These are phyloP conservation scores for Arthromyces matolae DNA, from an alignment of 768 basidiomycete genomes.

Conservation along the genomic window DNA sequence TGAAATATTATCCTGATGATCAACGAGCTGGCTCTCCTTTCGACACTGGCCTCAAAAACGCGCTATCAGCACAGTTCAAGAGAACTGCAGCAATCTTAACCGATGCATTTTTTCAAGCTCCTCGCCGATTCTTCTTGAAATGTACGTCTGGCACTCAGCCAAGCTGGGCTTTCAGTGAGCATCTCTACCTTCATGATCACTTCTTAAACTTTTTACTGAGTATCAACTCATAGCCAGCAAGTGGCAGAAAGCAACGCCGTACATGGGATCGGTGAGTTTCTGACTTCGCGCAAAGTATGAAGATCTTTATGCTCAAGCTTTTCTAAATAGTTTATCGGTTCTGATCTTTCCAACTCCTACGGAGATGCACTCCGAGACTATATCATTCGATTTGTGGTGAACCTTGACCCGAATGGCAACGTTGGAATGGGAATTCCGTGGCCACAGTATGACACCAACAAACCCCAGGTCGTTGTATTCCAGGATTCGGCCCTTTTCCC, in stretches of 20 bases:
- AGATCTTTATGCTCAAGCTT: neutral
- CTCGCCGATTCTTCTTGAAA: slow-evolving; percentile 44
- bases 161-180: slow-evolving; percentile 39
- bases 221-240: slow-evolving; percentile 34
- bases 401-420: slow-evolving; percentile 40
- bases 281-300: neutral
- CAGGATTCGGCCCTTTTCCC: too few species aligned
- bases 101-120: slow-evolving; percentile 46
- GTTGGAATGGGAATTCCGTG: slow-evolving; percentile 28
- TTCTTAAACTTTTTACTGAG: neutral
- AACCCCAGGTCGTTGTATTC: neutral
- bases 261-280: slow-evolving; percentile 39
- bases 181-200: too few species aligned
- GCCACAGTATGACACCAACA: slow-evolving; percentile 36
- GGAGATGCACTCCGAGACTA: slow-evolving; percentile 40
- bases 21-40: slow-evolving; percentile 45
- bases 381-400: slow-evolving; percentile 39
- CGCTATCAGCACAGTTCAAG: slow-evolving; percentile 45
- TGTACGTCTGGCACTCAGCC: slow-evolving; percentile 35
- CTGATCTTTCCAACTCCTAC: slow-evolving; percentile 39
- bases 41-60: slow-evolving; percentile 37
- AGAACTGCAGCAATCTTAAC: slow-evolving; percentile 45
- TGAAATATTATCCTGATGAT: slow-evolving; percentile 32
- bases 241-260: slow-evolving; percentile 35
- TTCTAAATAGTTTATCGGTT: slow-evolving; percentile 37